Base-by-base conservation (phyloP, 78 protist genomes). In the Dictyostelium intermedium region DNA sequence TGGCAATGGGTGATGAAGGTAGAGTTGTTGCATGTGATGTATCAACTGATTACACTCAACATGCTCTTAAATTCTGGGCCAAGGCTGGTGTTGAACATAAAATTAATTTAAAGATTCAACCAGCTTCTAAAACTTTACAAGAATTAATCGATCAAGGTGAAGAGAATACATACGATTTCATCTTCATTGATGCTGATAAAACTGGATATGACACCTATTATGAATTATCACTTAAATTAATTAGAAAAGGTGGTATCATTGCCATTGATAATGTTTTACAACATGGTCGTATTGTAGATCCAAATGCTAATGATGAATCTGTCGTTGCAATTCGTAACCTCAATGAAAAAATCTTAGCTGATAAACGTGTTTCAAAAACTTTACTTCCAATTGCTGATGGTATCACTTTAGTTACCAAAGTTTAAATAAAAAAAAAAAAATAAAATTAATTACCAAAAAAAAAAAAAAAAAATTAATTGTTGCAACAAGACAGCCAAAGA, bases 121-220 rank as follows among this genome's bases (percentile, higher is more conserved):
- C 98, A 60, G 98, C 97, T 20, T 34, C 78, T 1, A 84, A 94
- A 25, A 82, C 96, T 14, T 85, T 96, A 30, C 83, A 72, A 41
- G 30, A 86, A 23, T 47, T 95, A n/a, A 34, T 95, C n/a, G 92
- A 74, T 25, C 69, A 56, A 13, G 86, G 87, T 32, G 79, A 91
- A 70, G 53, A 11, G 18, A 97, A 95, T 63, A 95, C 97, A 0
- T 83, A 84, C 72, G 98, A 96, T 84, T 96, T 96, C 2, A 45
- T 91, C 23, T 96, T 96, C 72, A 96, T 96, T n/a, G 98, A 96
- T 87, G 98, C 98, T 27, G 97, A 96, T 61, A 96, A 96, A 66
- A n/a, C 53, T 11, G 32, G 74, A 34, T 96, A 96, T 69, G 96
- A 80, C 23, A 16, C 41, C 20, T 96, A 96, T 16, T 96, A 95